phyloP scores from a whole-genome alignment of 1,139 yeast species.

The Candida tetrigidarum region DNA sequence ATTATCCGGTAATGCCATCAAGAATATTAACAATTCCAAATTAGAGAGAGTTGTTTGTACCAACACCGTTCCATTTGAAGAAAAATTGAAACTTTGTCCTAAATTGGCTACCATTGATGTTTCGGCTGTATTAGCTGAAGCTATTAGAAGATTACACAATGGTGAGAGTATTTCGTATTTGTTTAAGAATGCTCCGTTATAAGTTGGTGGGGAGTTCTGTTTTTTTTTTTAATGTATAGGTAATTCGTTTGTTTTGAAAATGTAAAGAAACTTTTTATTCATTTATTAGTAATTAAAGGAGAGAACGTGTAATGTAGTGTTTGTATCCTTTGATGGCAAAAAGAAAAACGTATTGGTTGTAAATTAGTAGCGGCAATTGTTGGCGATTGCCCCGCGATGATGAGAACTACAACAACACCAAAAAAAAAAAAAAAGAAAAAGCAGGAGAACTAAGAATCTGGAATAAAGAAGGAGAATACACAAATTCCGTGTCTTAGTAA shows the following conservation, averaged over 20 bases:
- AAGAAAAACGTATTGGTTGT: too few relatives aligned
- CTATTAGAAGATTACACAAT: conserved; percentile 79
- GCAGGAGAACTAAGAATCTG: too few relatives aligned
- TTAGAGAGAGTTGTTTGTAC: conserved; percentile 71
- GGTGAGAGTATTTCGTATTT: conserved; percentile 83
- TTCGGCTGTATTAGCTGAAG: conserved; percentile 76
- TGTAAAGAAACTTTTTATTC: too few relatives aligned
- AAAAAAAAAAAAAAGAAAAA: too few relatives aligned
- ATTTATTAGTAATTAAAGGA: too few relatives aligned
- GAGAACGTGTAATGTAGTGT: too few relatives aligned
- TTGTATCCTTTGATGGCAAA: too few relatives aligned
- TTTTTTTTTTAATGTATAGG: background rate
- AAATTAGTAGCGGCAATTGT: too few relatives aligned
- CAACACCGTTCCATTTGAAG: conserved; percentile 72
- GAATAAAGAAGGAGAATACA: too few relatives aligned
- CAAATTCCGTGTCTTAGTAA: too few relatives aligned
- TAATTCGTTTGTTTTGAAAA: background rate
- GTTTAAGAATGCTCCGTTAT: conserved; percentile 52
- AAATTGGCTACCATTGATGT: conserved; percentile 72
- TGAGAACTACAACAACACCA: too few relatives aligned
- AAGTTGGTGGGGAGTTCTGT: background rate
- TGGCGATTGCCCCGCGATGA: too few relatives aligned
- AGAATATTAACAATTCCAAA: conserved; percentile 59
- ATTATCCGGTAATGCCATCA: conserved; percentile 71
- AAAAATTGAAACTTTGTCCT: conserved; percentile 50